Evolutionary conservation across 108 stramenopile species (phyloP), one percentile per base, ranked within the genome.

Genomic region (Cyclotella kingstonii): DNA sequence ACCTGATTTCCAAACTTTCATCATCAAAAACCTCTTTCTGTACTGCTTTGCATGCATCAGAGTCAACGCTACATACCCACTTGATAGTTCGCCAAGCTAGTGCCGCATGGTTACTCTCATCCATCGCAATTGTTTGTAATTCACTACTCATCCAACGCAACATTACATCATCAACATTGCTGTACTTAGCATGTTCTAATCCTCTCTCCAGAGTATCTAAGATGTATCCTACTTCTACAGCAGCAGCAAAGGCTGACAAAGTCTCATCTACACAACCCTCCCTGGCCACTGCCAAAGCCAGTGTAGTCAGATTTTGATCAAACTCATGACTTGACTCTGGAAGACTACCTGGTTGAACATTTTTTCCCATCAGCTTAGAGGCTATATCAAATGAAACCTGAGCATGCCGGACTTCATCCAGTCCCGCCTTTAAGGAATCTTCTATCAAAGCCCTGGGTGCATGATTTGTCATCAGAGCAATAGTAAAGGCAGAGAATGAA

Each of bases 211-310:
- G 7, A 4, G 73, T 41, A 26, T 39, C 26, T 1, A 44, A 11
- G 35, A 68, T 66, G 23, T 66, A 61, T 18, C 54, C 57, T 34
- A 74, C 82, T 58, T 83, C 79, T 9, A 44, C 36, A 19, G 77
- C 79, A 21, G 74, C 68, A 38, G 46, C 67, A 31, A 83, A 70
- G 9, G 82, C 82, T 11, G 79, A 80, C 11, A 83, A 46, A 11
- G 82, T 83, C 39, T 83, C 82, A 48, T 80, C 82, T 3, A 83
- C 53, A 42, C 82, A 84, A 4, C 82, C 82, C 46, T 84, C 82
- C 33, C 70, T 59, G 4, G 77, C 82, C 18, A 80, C 75, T 19
- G 79, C 66, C 47, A 75, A 28, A 12, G 79, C 82, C 68, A 84
- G 59, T 15, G 66, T 62, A 40, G 38, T 76, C 68, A 84, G 64